Evolutionary conservation across 2,329 filamentous ascomycete genomes (phyloP).

Genomic region (Bimuria novae-zelandiae): DNA sequence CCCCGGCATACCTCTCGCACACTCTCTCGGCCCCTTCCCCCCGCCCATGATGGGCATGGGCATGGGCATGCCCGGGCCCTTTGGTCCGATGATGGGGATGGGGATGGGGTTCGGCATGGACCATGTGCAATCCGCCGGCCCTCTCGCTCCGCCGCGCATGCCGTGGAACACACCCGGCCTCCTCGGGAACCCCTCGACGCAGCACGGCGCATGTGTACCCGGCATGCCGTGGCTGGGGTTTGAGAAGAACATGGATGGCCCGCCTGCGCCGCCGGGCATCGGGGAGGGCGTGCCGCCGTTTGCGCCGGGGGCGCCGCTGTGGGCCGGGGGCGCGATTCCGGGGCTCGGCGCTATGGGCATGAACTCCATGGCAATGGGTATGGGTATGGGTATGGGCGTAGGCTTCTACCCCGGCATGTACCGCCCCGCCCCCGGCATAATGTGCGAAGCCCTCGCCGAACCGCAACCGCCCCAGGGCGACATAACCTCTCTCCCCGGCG

Average conservation of each 20-base stretch:
- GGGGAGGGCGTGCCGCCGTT: slow-evolving; percentile 28
- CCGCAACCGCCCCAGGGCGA: slow-evolving; percentile 31
- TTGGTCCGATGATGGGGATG: slow-evolving; percentile 27
- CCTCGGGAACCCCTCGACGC: slow-evolving; percentile 20
- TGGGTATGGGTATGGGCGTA: slow-evolving; percentile 16
- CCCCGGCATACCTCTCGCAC: slow-evolving; percentile 10
- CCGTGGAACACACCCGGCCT: slow-evolving; percentile 15
- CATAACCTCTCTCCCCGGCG: slow-evolving; percentile 30
- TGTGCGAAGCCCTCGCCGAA: slow-evolving; percentile 26
- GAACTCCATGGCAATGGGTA: slow-evolving; percentile 2
- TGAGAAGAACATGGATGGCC: slow-evolving; percentile 20
- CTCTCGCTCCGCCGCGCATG: slow-evolving; percentile 23
- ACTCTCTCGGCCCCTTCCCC: slow-evolving; percentile 17
- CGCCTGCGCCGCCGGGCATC: slow-evolving; percentile 30
- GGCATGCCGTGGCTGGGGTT: slow-evolving; percentile 19
- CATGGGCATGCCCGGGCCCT: slow-evolving; percentile 25
- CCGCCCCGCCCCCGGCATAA: slow-evolving; percentile 26
- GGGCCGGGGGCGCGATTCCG: slow-evolving; percentile 30
- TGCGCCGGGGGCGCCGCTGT: slow-evolving; percentile 29
- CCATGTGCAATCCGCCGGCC: slow-evolving; percentile 25
- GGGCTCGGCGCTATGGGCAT: slow-evolving; percentile 10
- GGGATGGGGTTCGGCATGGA: slow-evolving; percentile 13
- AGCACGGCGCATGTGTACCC: slow-evolving; percentile 5
- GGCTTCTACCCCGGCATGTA: slow-evolving; percentile 21
- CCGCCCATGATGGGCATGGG: slow-evolving; percentile 32